Base-by-base conservation (phyloP, 192 early-diverging fungal species). In the Mortierella alpina region DNA sequence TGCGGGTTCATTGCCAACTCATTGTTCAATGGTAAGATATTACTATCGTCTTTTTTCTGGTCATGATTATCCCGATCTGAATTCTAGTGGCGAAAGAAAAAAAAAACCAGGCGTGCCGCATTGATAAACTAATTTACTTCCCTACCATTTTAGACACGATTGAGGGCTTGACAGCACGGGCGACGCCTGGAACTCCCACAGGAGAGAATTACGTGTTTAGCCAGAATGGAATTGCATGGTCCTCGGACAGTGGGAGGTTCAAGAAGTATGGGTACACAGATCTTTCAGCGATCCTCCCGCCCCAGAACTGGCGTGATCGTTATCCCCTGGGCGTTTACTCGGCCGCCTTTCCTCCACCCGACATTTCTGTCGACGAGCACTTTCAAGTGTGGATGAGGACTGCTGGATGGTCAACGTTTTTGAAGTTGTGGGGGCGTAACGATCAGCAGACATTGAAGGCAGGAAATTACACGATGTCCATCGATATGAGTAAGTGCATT, bases 1-100 rank as follows among this genome's bases (percentile, higher is more conserved):
- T 99, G 98, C 73, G 98, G 98, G 0, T 87, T 99, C 57, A 98
- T 99, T 84, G 98, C 97, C 39, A 98, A 99, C 78, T 99, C 97
- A 0, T 85, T 96, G 70, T 99, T 97, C 75, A 95, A 96, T 75
- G 93, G 92, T 84, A 89, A 85, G 46, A 61, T 48, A 52, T 18
- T 58, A 9, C 13, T 10, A 0, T 55, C 15, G 53, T 13, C 17
- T 47, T 20, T 46, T 18, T 15, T 67, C 15, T 52, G 52, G 39
- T 51, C 31, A 39, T 40, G 15, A 46, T 20, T 31, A 31, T 31
- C 31, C 31, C 31, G 31, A 31, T 31, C 3, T 3, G 31, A 31
- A 3, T 31, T 31, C 31, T 31, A 31, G 10, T 50, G 17, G 17
- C 54, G 54, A 9, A 56, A 56, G 9, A 4, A 17, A 63, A 60